phyloP scores from a whole-genome alignment of 2,329 filamentous ascomycete genomes.

The Diplocarpon rosae region DNA sequence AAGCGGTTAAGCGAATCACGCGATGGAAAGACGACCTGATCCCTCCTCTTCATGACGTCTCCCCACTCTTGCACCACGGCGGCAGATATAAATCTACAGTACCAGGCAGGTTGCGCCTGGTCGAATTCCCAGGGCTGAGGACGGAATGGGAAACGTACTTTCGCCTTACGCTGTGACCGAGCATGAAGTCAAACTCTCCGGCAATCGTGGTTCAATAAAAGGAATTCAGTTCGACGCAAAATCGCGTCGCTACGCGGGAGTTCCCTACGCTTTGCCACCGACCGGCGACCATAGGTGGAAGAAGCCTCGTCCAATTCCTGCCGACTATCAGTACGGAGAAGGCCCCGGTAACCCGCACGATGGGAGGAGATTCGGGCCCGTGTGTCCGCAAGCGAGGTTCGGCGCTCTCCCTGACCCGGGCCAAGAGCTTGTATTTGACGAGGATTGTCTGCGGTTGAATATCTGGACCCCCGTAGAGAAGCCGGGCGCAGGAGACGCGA shows the following conservation, averaged over 20 bases:
- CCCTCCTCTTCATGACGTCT: too few relatives aligned
- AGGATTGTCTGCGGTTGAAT: conserved; percentile 40
- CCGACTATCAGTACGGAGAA: conserved; percentile 24
- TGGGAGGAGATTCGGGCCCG: conserved; percentile 28
- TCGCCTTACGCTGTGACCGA: conserved; percentile 20
- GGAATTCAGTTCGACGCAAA: conserved; percentile 30
- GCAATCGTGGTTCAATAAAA: conserved; percentile 22
- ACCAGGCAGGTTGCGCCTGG: too few relatives aligned
- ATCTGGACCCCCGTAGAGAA: conserved; percentile 34
- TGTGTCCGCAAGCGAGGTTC: conserved; percentile 31
- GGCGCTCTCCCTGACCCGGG: conserved; percentile 19
- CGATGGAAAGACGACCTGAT: too few relatives aligned
- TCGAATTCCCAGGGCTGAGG: too few relatives aligned
- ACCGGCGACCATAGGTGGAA: conserved; percentile 18
- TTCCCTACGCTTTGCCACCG: conserved; percentile 23
- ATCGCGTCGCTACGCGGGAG: conserved; percentile 27
- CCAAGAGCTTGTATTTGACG: conserved; percentile 27
- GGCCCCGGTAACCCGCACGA: conserved; percentile 26
- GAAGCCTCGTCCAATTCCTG: conserved; percentile 25
- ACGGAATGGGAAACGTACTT: conserved; percentile 9
- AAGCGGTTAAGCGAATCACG: too few relatives aligned
- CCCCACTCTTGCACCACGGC: too few relatives aligned
- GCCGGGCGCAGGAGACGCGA: not conserved
- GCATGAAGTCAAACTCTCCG: conserved; percentile 19
- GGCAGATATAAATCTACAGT: too few relatives aligned